Evolutionary conservation across 1,284 basidiomycete species (phyloP).

Genomic region (Cutaneotrichosporon dermatis): DNA sequence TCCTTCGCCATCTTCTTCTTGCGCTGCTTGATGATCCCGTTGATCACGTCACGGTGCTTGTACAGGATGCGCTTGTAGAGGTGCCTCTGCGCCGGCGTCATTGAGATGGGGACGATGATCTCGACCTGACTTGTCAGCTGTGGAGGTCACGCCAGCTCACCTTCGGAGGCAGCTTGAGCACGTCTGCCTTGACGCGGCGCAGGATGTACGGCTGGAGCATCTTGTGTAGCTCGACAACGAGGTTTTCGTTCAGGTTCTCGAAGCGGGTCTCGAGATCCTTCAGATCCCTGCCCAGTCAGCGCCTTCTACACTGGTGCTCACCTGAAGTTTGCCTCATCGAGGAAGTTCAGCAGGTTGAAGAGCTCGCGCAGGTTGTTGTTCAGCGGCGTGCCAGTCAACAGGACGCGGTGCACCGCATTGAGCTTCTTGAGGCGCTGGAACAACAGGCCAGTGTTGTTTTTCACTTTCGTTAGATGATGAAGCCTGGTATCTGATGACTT

Average conservation of each 20-base stretch:
- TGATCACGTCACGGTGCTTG: slow-evolving; percentile 33
- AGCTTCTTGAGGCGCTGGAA: slow-evolving; percentile 79
- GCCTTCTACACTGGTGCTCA: slow-evolving; percentile 1
- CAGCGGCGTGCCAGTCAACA: slow-evolving; percentile 92
- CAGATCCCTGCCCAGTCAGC: slow-evolving; percentile 52
- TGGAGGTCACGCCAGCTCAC: slow-evolving; percentile 19
- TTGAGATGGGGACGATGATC: slow-evolving; percentile 81
- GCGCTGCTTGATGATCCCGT: slow-evolving; percentile 27
- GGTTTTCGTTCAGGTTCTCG: slow-evolving; percentile 69
- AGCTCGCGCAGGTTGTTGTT: slow-evolving; percentile 95
- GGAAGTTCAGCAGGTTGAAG: slow-evolving; percentile 91
- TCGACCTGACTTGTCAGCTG: slow-evolving; percentile 31
- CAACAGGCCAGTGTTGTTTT: slow-evolving; percentile 67
- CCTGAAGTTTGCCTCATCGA: slow-evolving; percentile 64
- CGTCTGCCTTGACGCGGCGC: slow-evolving; percentile 86
- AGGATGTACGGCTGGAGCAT: slow-evolving; percentile 83
- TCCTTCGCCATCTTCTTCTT: not conserved
- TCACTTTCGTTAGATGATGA: slow-evolving; percentile 55
- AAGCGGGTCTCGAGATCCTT: slow-evolving; percentile 63
- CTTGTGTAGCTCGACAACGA: slow-evolving; percentile 71
- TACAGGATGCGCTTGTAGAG: slow-evolving; percentile 75
- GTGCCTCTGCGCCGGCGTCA: slow-evolving; percentile 82
- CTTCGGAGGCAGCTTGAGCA: slow-evolving; percentile 86
- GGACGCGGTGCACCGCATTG: slow-evolving; percentile 71
- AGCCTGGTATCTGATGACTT: not conserved